These are phyloP conservation scores for Serendipita sp. DNA, from an alignment of 768 basidiomycete species.

Conservation along the genomic window DNA sequence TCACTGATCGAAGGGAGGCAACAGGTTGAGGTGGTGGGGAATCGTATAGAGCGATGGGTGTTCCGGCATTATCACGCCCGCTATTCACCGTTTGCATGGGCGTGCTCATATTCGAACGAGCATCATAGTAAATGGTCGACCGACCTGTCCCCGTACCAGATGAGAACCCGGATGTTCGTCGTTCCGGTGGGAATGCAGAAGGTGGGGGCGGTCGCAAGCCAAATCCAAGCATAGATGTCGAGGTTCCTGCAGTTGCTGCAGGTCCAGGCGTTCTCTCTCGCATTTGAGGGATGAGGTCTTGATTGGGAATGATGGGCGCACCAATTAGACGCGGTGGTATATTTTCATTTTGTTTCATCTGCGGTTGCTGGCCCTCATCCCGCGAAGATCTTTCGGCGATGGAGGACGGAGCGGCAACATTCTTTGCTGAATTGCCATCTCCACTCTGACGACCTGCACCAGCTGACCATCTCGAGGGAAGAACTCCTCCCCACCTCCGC, in stretches of 20 bases:
- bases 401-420: neutral
- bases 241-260: neutral
- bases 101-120: neutral
- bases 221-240: neutral
- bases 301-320: neutral
- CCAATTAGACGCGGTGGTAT: neutral
- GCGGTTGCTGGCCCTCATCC: neutral
- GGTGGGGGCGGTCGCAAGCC: neutral
- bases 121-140: conserved; percentile 1
- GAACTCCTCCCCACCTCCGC: neutral
- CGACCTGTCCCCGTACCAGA: neutral
- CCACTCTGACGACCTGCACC: neutral
- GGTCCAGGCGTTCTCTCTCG: neutral
- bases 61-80: neutral
- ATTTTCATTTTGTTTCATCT: neutral
- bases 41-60: neutral
- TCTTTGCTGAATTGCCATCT: neutral
- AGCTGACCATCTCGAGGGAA: neutral
- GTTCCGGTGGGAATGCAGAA: neutral
- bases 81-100: neutral
- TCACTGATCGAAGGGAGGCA: neutral
- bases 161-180: neutral
- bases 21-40: neutral
- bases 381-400: neutral
- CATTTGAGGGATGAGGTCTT: neutral